phyloP scores from a whole-genome alignment of 192 early-diverging fungal genomes.

The Polychytrium aggregatum region DNA sequence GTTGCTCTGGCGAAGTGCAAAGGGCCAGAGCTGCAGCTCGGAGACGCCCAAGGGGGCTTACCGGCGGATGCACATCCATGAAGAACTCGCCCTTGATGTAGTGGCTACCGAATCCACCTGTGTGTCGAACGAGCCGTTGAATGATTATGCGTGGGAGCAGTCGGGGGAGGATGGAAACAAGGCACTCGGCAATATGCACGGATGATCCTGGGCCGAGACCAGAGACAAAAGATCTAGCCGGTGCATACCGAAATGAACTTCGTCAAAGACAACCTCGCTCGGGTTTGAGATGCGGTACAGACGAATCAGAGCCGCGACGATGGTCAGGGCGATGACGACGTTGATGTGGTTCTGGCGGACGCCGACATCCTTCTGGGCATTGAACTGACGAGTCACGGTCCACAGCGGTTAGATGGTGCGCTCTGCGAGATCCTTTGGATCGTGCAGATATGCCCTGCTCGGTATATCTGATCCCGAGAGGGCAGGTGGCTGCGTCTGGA shows the following conservation, averaged over 20 bases:
- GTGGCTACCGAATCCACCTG: conserved; percentile 32
- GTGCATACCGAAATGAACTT: conserved; percentile 30
- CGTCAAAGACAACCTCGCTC: conserved; percentile 34
- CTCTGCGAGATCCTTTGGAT: no score
- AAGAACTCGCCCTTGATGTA: conserved; percentile 40
- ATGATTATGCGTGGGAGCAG: background rate
- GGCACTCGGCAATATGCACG: background rate
- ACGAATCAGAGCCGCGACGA: background rate
- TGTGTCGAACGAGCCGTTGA: background rate
- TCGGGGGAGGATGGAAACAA: background rate
- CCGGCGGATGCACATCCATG: conserved; percentile 46
- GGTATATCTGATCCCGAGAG: no score
- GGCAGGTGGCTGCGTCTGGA: no score
- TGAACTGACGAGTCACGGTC: no score
- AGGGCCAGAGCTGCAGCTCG: no score
- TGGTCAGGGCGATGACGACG: no score
- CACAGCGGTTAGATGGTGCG: no score
- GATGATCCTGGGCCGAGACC: conserved; percentile 2
- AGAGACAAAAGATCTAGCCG: background rate
- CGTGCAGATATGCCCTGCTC: no score
- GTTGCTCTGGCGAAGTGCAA: no score
- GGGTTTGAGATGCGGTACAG: background rate
- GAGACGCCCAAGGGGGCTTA: conserved; percentile 3
- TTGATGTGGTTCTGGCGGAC: no score
- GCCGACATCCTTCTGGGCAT: no score